Evolutionary conservation across 2,329 filamentous ascomycete species (phyloP).

Genomic region (Pseudogymnoascus sp.): DNA sequence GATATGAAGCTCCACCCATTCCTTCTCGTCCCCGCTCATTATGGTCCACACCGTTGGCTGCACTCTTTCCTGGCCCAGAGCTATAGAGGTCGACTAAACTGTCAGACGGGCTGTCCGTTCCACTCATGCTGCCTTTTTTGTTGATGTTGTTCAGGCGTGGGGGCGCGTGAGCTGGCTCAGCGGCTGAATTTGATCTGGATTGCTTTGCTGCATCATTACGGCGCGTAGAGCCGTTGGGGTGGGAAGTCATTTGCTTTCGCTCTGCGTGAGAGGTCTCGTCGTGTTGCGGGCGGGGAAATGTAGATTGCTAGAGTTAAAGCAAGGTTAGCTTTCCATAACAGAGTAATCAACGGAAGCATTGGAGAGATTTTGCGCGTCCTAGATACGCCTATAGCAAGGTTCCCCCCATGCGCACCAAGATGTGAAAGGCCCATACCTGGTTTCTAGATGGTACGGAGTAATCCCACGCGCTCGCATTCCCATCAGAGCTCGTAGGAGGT

Average conservation of each 20-base stretch:
- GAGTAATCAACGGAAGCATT: not conserved
- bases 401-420: not conserved
- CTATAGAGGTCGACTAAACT: conserved; percentile 39
- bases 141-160: conserved; percentile 31
- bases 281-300: not conserved
- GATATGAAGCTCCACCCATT: not conserved
- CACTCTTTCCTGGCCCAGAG: conserved; percentile 16
- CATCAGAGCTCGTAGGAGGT: conserved; percentile 27
- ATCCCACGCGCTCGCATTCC: conserved; percentile 25
- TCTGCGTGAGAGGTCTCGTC: not conserved
- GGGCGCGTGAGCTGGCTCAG: conserved; percentile 28
- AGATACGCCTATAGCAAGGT: not conserved
- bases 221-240: conserved; percentile 6
- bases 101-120: conserved; percentile 38
- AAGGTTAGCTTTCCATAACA: not conserved
- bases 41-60: conserved; percentile 24
- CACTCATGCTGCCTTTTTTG: conserved; percentile 36
- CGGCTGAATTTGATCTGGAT: conserved; percentile 11
- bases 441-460: conserved; percentile 24
- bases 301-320: not conserved
- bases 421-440: conserved; percentile 21
- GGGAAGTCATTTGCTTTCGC: conserved; percentile 5
- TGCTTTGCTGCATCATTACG: not conserved
- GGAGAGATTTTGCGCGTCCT: not conserved
- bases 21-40: conserved; percentile 20